Conservation (phyloP, 2,329 filamentous ascomycete species). For the Aspergillus japonicus region DNA sequence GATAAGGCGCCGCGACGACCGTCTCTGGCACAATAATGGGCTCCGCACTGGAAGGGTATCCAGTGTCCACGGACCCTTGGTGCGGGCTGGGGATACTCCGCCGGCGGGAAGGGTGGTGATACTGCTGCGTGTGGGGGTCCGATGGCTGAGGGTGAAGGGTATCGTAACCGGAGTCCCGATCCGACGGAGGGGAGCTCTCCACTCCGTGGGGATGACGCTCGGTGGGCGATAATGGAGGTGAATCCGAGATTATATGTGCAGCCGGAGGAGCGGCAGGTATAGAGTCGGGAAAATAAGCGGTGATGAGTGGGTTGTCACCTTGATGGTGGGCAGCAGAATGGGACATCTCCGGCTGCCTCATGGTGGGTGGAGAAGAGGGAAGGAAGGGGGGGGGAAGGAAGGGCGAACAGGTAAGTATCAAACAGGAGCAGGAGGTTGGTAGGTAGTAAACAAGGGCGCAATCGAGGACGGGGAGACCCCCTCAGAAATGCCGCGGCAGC, state of each 20-base stretch:
- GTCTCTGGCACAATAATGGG: slow-evolving; percentile 20
- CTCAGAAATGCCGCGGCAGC: slow-evolving; percentile 19
- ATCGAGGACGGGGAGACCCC: slow-evolving; percentile 13
- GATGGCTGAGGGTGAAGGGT: slow-evolving; percentile 22
- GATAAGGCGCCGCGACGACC: slow-evolving; percentile 23
- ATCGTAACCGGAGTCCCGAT: slow-evolving; percentile 21
- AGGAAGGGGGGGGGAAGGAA: slow-evolving; percentile 13
- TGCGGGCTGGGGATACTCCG: slow-evolving; percentile 5
- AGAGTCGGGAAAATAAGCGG: slow-evolving; percentile 21
- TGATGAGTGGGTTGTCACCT: slow-evolving; percentile 26
- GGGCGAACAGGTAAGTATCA: neutral
- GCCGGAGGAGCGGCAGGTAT: slow-evolving; percentile 21
- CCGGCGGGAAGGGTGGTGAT: slow-evolving; percentile 12
- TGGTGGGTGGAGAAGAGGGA: slow-evolving; percentile 20
- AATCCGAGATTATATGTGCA: slow-evolving; percentile 14
- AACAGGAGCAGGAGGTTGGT: slow-evolving; percentile 9
- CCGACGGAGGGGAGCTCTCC: slow-evolving; percentile 18
- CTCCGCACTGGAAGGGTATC: slow-evolving; percentile 19
- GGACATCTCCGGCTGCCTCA: slow-evolving; percentile 38
- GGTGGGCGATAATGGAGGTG: slow-evolving; percentile 11
- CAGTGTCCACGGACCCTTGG: slow-evolving; percentile 18
- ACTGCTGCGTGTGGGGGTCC: slow-evolving; percentile 21
- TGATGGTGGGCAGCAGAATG: slow-evolving; percentile 37
- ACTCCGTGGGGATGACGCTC: slow-evolving; percentile 5
- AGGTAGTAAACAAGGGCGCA: slow-evolving; percentile 21